Base-by-base conservation (phyloP, 2,329 filamentous ascomycete species). In the Aureobasidium sp. region DNA sequence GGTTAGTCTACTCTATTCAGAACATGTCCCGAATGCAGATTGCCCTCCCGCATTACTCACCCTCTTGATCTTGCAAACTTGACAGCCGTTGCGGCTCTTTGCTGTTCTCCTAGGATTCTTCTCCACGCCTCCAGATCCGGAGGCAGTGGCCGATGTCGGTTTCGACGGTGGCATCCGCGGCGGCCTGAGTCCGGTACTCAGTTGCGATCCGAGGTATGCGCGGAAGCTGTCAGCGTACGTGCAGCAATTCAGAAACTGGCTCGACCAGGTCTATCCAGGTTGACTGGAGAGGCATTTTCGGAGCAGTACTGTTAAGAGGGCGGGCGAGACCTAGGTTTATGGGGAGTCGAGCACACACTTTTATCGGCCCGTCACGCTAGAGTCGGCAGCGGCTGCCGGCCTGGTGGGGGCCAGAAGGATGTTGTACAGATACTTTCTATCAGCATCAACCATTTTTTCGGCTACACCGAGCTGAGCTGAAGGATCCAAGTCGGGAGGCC, bases 61-160 rank as follows among this genome's bases (percentile, higher is more conserved):
- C 30, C 59, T 55, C 41, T 62, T 62, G 32, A 62, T 25, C 30
- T 62, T 62, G 29, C 59, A 62, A 25, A 52, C 49, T 57, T 62
- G 59, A 57, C 59, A 62, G 25, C 59, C 59, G 29, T 54, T 62
- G 27, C 59, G 59, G 29, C 49, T 55, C 44, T 62, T 62, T 34
- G 59, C 42, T n/a, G 50, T 55, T 16, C 44, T 62, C 15, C 59
- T 45, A 32, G 50, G 49, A 34, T 62, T 62, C 49, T 61, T 61
- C 39, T 55, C 42, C 41, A 62, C 50, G 59, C 59, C 50, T 34
- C 50, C 52, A 52, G 57, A 49, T 36, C 55, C 42, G 44, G 55
- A 45, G 47, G 57, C 45, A 34, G 57, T 50, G 44, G 57, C 36
- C 57, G 57, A 32, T 50, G 57, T 50, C 45, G 32, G 30, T 48